These are phyloP conservation scores for Candida insectorum DNA, from an alignment of 805 yeast species.

Conservation along the genomic window DNA sequence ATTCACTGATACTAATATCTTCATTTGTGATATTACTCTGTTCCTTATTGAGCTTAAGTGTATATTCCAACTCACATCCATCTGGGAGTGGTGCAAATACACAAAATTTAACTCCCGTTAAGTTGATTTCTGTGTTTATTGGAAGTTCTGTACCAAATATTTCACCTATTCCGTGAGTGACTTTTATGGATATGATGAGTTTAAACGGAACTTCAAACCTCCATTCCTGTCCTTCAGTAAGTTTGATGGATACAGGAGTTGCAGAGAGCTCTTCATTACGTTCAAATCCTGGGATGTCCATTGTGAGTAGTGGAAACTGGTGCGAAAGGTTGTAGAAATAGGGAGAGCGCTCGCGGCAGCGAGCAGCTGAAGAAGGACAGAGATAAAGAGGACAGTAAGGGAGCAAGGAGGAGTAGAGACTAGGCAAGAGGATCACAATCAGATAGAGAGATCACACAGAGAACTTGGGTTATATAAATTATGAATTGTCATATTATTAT, in stretches of 20 bases:
- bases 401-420: too few relatives aligned
- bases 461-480: too few relatives aligned
- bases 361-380: too few relatives aligned
- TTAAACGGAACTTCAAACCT: conserved; percentile 63
- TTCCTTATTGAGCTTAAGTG: conserved; percentile 14
- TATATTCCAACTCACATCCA: conserved; percentile 60
- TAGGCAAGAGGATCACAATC: too few relatives aligned
- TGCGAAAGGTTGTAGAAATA: too few relatives aligned
- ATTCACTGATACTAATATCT: conserved; percentile 47
- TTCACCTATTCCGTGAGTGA: conserved; percentile 74
- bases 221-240: conserved; percentile 63
- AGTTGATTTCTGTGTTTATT: conserved; percentile 48
- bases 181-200: conserved; percentile 47
- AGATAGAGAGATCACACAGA: too few relatives aligned
- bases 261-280: conserved; percentile 6
- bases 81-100: conserved; percentile 45
- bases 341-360: too few relatives aligned
- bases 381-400: too few relatives aligned
- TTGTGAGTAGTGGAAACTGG: too few relatives aligned
- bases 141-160: conserved; percentile 92
- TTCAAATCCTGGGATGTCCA: conserved; percentile 14
- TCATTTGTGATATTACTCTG: conserved; percentile 25
- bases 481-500: too few relatives aligned
- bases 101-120: conserved; percentile 37
- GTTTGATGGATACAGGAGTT: conserved; percentile 17